Percentiles rank a stretch among this genome's conserved stretches.
Evolutionary conservation across 1,284 basidiomycete genomes (phyloP).

Genomic region (Puccinia coronata): DNA sequence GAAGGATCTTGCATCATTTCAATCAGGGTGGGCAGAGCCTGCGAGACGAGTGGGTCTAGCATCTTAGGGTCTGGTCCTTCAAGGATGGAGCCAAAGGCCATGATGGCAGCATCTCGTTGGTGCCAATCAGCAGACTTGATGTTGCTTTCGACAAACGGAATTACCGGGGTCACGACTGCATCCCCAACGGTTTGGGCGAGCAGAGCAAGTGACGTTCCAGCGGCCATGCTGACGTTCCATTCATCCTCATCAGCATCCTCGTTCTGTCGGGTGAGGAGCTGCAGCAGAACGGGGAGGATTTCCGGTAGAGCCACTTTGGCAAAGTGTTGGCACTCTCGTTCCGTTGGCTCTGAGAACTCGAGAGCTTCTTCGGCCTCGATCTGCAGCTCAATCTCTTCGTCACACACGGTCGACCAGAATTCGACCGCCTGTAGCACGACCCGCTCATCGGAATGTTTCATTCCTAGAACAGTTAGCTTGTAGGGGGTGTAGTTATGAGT

Average conservation of each 20-base stretch:
- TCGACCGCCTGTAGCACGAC: slow-evolving; percentile 96
- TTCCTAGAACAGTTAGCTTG: slow-evolving; percentile 94
- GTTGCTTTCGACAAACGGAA: slow-evolving; percentile 96
- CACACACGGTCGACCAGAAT: slow-evolving; percentile 99
- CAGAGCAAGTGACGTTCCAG: slow-evolving; percentile 85
- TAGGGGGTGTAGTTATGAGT: background rate
- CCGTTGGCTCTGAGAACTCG: slow-evolving; percentile 87
- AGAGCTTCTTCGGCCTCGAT: slow-evolving; percentile 88
- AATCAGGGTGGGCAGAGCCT: slow-evolving; percentile 90
- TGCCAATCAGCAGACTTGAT: slow-evolving; percentile 93
- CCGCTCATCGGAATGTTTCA: slow-evolving; percentile 87
- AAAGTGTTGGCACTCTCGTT: slow-evolving; percentile 83
- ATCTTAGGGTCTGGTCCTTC: slow-evolving; percentile 88
- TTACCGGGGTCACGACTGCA: slow-evolving; percentile 83
- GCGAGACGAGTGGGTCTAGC: slow-evolving; percentile 85
- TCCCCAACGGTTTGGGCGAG: slow-evolving; percentile 90
- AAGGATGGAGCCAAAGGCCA: slow-evolving; percentile 97
- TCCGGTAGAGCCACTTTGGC: slow-evolving; percentile 92
- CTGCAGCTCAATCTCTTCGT: slow-evolving; percentile 92
- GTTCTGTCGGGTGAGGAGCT: slow-evolving; percentile 86
- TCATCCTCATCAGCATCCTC: slow-evolving; percentile 98
- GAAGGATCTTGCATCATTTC: slow-evolving; percentile 90
- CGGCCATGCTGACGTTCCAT: slow-evolving; percentile 98
- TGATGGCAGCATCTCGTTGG: slow-evolving; percentile 91
- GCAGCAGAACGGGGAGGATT: slow-evolving; percentile 87